Evolutionary conservation across 495 filamentous ascomycete species (phyloP), one percentile per base, ranked within the genome.

Genomic region (Podospora pseudopauciseta): DNA sequence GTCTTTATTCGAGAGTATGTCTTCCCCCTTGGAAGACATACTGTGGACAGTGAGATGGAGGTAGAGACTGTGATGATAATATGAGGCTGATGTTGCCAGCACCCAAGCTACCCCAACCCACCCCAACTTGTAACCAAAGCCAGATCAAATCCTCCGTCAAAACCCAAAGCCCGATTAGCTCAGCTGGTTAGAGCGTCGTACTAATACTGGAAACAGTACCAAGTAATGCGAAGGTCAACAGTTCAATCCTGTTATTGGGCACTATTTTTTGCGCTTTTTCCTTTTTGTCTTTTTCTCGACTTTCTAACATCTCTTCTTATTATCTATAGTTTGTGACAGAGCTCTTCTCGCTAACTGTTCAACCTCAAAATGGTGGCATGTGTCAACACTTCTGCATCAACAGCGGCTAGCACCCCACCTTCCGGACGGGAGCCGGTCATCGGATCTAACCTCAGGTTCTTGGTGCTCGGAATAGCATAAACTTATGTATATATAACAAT

Each of bases 171-270:
- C 55, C 55, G 55, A 58, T 58, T 58, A 58, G 55, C 55, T 58
- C 55, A 58, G 55, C 55, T 58, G 55, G 55, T 58, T 58, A 58
- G 55, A 58, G 55, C 55, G 55, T 58, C 55, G 55, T 58, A 58
- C 55, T 58, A 58, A 58, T 58, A 58, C 55, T 58, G n/a, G 23
- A 19, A 58, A 26, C n/a, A 26, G 23, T 58, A 58, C 23, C 2
- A 58, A 58, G 55, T 58, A 19, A 58, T 58, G 55, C 55, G 55
- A 58, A 58, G 55, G 55, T 58, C 55, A 58, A 58, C 55, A 58
- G 55, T 58, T 58, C 55, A 58, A 58, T 58, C 55, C 55, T 58
- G 55, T 58, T 58, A 58, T 58, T 58, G 55, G 55, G 55, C 55
- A 58, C 11, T 2, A 2, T 58, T 11, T 58, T 58, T 58, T 58